Conservation (phyloP, 805 yeast genomes). For the Candida easanensis region DNA sequence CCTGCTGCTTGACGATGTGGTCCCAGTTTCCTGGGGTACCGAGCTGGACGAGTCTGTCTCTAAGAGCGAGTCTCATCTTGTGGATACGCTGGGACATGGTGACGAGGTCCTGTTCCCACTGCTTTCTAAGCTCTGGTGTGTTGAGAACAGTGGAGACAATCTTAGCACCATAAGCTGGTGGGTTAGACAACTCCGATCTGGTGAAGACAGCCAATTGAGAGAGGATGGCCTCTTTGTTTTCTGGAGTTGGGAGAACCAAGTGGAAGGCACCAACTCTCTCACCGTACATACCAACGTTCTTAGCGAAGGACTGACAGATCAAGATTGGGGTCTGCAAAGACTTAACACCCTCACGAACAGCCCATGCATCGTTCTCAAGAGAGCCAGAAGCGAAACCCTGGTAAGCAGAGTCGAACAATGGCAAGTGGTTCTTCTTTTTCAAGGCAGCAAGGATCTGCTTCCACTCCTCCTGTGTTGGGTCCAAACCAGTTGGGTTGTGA, state of each 20-base stretch:
- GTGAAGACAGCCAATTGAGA: conserved; percentile 76
- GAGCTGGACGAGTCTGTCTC: conserved; percentile 55
- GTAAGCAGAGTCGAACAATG: conserved; percentile 90
- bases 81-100: conserved; percentile 86
- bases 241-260: conserved; percentile 48
- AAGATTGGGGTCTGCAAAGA: conserved; percentile 54
- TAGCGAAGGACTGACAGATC: conserved; percentile 94
- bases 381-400: conserved; percentile 96
- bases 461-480: conserved; percentile 88
- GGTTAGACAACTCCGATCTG: conserved; percentile 86
- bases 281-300: conserved; percentile 95
- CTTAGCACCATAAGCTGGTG: conserved; percentile 95
- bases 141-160: conserved; percentile 74
- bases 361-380: conserved; percentile 78
- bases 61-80: conserved; percentile 71
- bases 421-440: conserved; percentile 62
- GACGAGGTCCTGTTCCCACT: conserved; percentile 82
- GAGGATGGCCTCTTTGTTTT: conserved; percentile 53
- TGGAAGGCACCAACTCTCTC: conserved; percentile 96
- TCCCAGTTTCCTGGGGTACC: conserved; percentile 90
- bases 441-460: conserved; percentile 58
- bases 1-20: conserved; percentile 86
- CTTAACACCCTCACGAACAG: conserved; percentile 58
- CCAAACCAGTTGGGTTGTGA: conserved; percentile 97
- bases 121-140: conserved; percentile 60